Evolutionary conservation across 2,329 filamentous ascomycete species (phyloP).

Genomic region (Lachnellula subtilissima): DNA sequence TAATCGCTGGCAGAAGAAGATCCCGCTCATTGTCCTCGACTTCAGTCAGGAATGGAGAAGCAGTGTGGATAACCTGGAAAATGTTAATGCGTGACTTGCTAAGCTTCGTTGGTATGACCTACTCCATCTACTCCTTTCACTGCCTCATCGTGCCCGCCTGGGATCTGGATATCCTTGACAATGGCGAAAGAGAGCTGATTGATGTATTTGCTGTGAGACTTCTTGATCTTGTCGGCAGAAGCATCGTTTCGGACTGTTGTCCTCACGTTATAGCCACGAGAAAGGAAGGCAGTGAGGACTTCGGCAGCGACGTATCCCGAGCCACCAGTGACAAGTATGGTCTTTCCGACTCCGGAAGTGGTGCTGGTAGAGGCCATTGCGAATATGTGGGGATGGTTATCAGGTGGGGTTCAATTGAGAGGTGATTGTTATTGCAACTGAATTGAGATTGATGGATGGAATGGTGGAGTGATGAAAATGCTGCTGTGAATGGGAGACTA

Average conservation of each 20-base stretch:
- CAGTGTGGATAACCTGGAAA: constrained; percentile 58
- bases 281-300: constrained; percentile 42
- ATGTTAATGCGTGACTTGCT: background rate
- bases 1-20: constrained; percentile 49
- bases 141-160: constrained; percentile 62
- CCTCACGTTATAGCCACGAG: constrained; percentile 33
- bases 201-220: constrained; percentile 34
- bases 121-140: constrained; percentile 60
- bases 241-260: constrained; percentile 41
- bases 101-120: constrained; percentile 13
- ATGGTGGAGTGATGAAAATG: background rate
- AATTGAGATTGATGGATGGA: background rate
- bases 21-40: constrained; percentile 32
- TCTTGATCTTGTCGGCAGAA: constrained; percentile 40
- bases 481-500: background rate
- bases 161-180: constrained; percentile 65
- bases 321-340: constrained; percentile 31
- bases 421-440: too few species aligned
- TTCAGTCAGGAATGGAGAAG: constrained; percentile 45
- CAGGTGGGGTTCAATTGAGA: background rate
- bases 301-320: constrained; percentile 50
- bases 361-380: constrained; percentile 5
- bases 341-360: constrained; percentile 16
- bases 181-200: constrained; percentile 39
- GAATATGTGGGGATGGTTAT: background rate